These are phyloP conservation scores for Pholiota conissans DNA, from an alignment of 768 basidiomycete species.

Conservation along the genomic window DNA sequence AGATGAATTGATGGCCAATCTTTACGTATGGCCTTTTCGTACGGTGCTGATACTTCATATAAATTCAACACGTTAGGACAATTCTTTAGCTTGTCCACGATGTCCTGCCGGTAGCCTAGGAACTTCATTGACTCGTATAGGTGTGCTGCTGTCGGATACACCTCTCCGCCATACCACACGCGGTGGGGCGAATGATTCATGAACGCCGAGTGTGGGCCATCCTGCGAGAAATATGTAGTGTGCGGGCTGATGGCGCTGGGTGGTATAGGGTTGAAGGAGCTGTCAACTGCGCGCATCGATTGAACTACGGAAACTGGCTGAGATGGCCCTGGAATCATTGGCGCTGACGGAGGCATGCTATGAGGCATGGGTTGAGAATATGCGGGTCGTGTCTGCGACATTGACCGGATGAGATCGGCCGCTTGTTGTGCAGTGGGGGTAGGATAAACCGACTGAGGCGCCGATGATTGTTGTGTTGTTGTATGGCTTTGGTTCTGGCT, in stretches of 20 bases:
- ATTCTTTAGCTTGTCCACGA: conserved; percentile 59
- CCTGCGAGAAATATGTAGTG: conserved; percentile 44
- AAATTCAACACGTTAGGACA: conserved; percentile 35
- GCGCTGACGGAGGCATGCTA: not conserved
- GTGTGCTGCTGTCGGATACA: conserved; percentile 72
- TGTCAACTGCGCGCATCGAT: conserved; percentile 1
- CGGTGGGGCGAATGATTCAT: conserved; percentile 67
- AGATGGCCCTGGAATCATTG: not conserved
- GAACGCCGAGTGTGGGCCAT: conserved; percentile 44
- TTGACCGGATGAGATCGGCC: conserved; percentile 8
- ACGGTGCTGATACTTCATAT: conserved; percentile 31
- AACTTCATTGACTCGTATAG: conserved; percentile 79
- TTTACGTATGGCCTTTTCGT: conserved; percentile 35
- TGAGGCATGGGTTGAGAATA: not conserved
- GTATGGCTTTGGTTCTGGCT: not conserved
- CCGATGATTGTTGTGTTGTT: not conserved
- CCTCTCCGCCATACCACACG: conserved; percentile 51
- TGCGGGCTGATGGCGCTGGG: conserved; percentile 22
- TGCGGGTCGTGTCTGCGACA: conserved; percentile 7
- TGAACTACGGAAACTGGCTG: not conserved
- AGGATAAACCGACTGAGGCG: not conserved
- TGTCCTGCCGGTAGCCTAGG: conserved; percentile 44
- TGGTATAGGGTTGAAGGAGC: conserved; percentile 17
- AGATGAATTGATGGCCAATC: conserved; percentile 62
- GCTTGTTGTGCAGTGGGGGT: conserved; percentile 2